Evolutionary conservation across 1,284 basidiomycete genomes (phyloP).

Genomic region (Rhodotorula sp.): DNA sequence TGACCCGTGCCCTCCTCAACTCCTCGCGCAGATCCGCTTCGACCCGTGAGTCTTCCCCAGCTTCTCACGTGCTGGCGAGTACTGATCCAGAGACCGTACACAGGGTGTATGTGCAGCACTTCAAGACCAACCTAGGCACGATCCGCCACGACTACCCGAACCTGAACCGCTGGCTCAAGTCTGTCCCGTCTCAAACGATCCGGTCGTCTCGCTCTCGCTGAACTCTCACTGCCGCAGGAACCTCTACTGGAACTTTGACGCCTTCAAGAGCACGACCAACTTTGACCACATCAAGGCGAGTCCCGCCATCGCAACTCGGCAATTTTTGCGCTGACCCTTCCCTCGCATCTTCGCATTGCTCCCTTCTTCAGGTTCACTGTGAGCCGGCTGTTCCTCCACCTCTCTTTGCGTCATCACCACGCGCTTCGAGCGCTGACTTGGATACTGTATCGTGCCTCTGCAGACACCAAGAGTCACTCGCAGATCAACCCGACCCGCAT

Average conservation of each 20-base stretch:
- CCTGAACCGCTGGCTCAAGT: slow-evolving; percentile 70
- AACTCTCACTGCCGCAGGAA: slow-evolving; percentile 49
- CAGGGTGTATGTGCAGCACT: slow-evolving; percentile 72
- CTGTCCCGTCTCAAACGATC: too few relatives aligned
- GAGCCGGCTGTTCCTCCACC: neutral
- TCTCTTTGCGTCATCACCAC: neutral
- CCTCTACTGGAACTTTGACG: slow-evolving; percentile 85
- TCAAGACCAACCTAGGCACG: slow-evolving; percentile 84
- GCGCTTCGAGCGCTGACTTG: neutral
- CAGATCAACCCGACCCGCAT: slow-evolving; percentile 73
- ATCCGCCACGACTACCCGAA: slow-evolving; percentile 72
- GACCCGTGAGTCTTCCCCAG: slow-evolving; percentile 27
- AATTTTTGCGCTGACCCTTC: too few relatives aligned
- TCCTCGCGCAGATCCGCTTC: slow-evolving; percentile 39
- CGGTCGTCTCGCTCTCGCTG: too few relatives aligned
- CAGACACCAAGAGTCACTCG: slow-evolving; percentile 68
- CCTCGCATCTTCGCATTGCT: too few relatives aligned
- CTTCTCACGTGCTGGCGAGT: neutral
- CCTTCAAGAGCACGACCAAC: slow-evolving; percentile 84
- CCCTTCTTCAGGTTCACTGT: too few relatives aligned
- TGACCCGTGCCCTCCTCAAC: too few relatives aligned
- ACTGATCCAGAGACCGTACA: neutral
- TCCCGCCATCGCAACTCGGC: neutral
- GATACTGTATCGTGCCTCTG: too few relatives aligned
- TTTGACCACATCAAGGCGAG: slow-evolving; percentile 62